Base-by-base conservation (phyloP, 495 filamentous ascomycete genomes). In the Penicillium cosmopolitanum region DNA sequence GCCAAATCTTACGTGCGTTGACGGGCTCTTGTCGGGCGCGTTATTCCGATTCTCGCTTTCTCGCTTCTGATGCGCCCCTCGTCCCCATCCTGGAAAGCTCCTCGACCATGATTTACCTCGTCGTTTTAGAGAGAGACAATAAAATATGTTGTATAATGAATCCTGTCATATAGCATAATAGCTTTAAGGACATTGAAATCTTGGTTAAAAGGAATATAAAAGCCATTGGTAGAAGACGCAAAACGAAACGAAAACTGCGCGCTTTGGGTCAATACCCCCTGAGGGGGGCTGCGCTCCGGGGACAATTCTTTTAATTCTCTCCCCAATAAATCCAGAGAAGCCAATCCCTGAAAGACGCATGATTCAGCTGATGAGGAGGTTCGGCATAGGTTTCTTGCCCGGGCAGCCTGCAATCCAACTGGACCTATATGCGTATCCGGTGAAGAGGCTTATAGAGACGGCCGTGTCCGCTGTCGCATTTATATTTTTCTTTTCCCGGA, bases 321-420 rank as follows among this genome's bases (percentile, higher is more conserved):
- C 58, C 59, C 56, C 56, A 65, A 48, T 65, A 53, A 60, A 52
- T 46, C 47, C 44, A 42, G 33, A 50, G 43, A 40, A 67, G 60
- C 40, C 62, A 57, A 64, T 51, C 65, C 64, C 65, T 55, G 53
- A 52, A 31, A 18, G 46, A 58, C 53, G 62, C 65, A 67, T 58
- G 58, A 48, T 56, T 56, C 58, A 58, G 53, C 57, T 62, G 65
- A 58, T 58, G 18, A 28, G 46, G 55, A 56, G 51, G 44, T 55
- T 51, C 53, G 56, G 62, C 51, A 51, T 55, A 38, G 38, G 38
- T 25, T 36, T 16, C 31, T 51, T 35, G 6, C 48, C 23, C 28
- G 47, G n/a, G 42, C 50, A 16, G 43, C 33, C 42, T 51, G 57
- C 57, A 55, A 55, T 44, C 23, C 35, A 55, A 48, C 51, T 51